Percentiles rank a stretch among this genome's conserved stretches.
phyloP scores from a whole-genome alignment of 805 yeast species.

The Hanseniaspora taiwanica region DNA sequence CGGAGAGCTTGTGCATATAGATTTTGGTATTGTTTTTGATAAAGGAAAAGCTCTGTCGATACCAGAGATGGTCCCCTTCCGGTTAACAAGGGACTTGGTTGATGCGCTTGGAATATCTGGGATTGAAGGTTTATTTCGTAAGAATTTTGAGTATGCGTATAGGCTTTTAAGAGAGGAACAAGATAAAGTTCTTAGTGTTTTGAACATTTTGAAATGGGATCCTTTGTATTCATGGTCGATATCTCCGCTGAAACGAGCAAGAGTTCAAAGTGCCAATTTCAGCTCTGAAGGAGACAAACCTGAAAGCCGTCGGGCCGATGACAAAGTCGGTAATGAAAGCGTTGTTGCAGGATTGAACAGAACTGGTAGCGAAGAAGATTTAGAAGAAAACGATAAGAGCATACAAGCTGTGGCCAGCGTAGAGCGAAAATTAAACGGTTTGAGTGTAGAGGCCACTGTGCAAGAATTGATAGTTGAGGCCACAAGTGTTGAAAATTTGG shows the following conservation, averaged over 20 bases:
- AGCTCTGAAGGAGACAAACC: too few species aligned
- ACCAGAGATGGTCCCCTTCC: slow-evolving; percentile 90
- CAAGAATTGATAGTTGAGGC: slow-evolving; percentile 74
- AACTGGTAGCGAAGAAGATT: slow-evolving; percentile 15
- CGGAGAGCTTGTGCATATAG: slow-evolving; percentile 94
- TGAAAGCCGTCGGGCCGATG: too few species aligned
- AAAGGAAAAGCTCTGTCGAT: slow-evolving; percentile 74
- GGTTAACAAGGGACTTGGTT: slow-evolving; percentile 78
- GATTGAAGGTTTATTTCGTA: slow-evolving; percentile 59
- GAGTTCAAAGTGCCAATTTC: too few species aligned
- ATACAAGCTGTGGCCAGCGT: slow-evolving; percentile 66
- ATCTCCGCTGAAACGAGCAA: slow-evolving; percentile 52
- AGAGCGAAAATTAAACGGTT: slow-evolving; percentile 47
- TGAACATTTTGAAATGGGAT: slow-evolving; percentile 82
- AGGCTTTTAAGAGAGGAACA: slow-evolving; percentile 49
- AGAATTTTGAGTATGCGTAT: slow-evolving; percentile 62
- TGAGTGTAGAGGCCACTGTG: slow-evolving; percentile 76
- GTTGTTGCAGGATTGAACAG: too few species aligned
- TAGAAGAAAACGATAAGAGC: slow-evolving; percentile 30
- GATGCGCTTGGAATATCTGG: slow-evolving; percentile 93
- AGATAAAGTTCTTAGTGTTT: slow-evolving; percentile 62
- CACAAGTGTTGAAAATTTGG: slow-evolving; percentile 48
- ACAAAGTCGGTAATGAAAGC: too few species aligned
- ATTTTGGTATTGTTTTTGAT: slow-evolving; percentile 91
- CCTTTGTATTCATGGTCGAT: slow-evolving; percentile 87